Evolutionary conservation across 2,329 filamentous ascomycete species (phyloP).

Genomic region (Stachybotrys chlorohalonatus): DNA sequence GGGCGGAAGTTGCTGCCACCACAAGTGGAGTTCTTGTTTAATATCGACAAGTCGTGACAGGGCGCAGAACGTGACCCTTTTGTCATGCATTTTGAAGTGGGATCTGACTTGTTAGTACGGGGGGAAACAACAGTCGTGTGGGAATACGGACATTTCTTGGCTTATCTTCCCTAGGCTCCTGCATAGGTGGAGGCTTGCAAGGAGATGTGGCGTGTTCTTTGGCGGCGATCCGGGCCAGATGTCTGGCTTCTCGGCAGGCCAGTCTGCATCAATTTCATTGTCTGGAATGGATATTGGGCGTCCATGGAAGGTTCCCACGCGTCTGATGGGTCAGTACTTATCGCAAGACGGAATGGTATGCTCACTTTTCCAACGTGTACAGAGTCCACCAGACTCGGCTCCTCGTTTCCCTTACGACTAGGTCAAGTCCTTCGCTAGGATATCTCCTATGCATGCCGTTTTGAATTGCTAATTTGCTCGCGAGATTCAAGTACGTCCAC

Average conservation of each 20-base stretch:
- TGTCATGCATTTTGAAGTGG: slow-evolving; percentile 21
- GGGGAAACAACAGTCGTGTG: background rate
- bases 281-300: slow-evolving; percentile 43
- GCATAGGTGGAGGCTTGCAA: slow-evolving; percentile 30
- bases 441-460: slow-evolving; percentile 51
- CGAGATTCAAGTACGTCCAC: slow-evolving; percentile 47
- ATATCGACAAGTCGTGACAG: slow-evolving; percentile 23
- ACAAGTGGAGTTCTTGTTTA: slow-evolving; percentile 25
- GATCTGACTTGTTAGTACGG: slow-evolving; percentile 12
- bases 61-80: slow-evolving; percentile 20
- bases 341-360: background rate
- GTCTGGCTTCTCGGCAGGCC: slow-evolving; percentile 36
- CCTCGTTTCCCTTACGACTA: slow-evolving; percentile 39
- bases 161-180: slow-evolving; percentile 23
- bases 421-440: slow-evolving; percentile 34
- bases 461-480: slow-evolving; percentile 47
- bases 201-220: slow-evolving; percentile 35
- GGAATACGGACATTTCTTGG: slow-evolving; percentile 27
- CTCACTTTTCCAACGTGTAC: slow-evolving; percentile 46
- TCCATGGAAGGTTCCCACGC: slow-evolving; percentile 47
- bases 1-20: slow-evolving; percentile 27
- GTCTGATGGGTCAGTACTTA: slow-evolving; percentile 21
- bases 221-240: slow-evolving; percentile 29
- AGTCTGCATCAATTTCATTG: slow-evolving; percentile 42
- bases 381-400: slow-evolving; percentile 50